Conservation (phyloP, 1,284 basidiomycete genomes). For the Lentinula novae-zelandiae region DNA sequence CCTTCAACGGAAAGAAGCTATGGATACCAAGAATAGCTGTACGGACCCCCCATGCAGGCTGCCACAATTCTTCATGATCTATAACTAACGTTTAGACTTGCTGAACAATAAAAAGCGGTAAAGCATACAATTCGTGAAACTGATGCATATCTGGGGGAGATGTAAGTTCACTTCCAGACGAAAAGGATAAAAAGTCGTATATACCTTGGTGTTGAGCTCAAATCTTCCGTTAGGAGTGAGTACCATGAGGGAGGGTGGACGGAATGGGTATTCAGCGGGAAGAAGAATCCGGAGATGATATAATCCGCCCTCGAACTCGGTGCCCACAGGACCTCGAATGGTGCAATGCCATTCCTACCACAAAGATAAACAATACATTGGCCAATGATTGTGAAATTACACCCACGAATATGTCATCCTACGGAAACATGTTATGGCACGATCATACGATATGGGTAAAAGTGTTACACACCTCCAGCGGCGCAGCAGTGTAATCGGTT, state of each 20-base stretch:
- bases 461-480: conserved; percentile 69
- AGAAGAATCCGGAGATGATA: conserved; percentile 93
- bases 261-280: conserved; percentile 92
- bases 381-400: not conserved
- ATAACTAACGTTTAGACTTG: not conserved
- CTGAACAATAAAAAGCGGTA: conserved; percentile 19
- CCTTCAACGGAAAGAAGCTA: conserved; percentile 87
- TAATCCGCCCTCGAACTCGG: conserved; percentile 87
- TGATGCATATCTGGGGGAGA: conserved; percentile 78
- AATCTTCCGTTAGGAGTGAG: conserved; percentile 95
- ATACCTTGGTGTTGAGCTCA: conserved; percentile 91
- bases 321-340: conserved; percentile 80
- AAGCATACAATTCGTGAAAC: conserved; percentile 78
- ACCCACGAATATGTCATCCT: conserved; percentile 83
- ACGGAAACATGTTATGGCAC: conserved; percentile 10
- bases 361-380: conserved; percentile 17
- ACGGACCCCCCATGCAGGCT: conserved; percentile 85
- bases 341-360: conserved; percentile 96
- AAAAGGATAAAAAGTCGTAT: conserved; percentile 16
- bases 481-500: conserved; percentile 82
- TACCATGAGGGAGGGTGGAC: conserved; percentile 91
- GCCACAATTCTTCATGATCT: conserved; percentile 92
- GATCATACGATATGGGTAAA: not conserved
- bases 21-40: conserved; percentile 87
- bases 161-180: not conserved